Evolutionary conservation across 345 rosid species (phyloP), one percentile per base, ranked within the genome.

Genomic region (Viola odorata): DNA sequence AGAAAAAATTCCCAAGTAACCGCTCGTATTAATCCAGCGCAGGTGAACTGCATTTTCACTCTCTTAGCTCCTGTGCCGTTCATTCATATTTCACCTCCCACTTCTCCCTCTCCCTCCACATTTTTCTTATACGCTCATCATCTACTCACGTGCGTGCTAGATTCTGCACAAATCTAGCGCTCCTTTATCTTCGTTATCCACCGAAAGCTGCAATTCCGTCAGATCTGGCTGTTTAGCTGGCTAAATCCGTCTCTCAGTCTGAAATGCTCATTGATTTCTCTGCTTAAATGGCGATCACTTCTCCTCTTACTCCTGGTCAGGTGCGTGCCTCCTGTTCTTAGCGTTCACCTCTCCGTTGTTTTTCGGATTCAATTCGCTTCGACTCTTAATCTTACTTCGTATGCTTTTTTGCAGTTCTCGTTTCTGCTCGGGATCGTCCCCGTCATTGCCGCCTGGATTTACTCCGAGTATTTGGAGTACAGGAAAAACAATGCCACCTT

Each of bases 381-480:
- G 54, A 66, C 63, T 69, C 63, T 64, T 11, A 23, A 23, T 23
- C 32, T 23, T 23, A 23, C 32, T 23, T 23, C 32, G 32, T 23
- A 0, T 23, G 32, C 1, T 23, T 23, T 23, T 23, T 8, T 69
- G 61, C 80, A 94, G 99, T 84, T 88, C 45, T 84, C 97, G 41
- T 85, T 86, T 76, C 72, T 86, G 56, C 69, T 90, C 0, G 99
- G 96, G 56, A 58, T 86, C 36, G 75, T 94, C 16, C 86, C 96
- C 14, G 71, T 88, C 38, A 55, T 90, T 47, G 69, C 60, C 1
- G 90, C 91, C 10, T 94, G 96, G 97, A 77, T 94, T 57, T 88
- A 94, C 69, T 63, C 97, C 0, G 99, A 94, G 78, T 80, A 79
- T 71, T 73, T 94, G 58, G 91, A 88, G 79, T 79, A 78, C 71